A percentile compares a stretch with the other conserved stretches of the same genome.
Conservation (phyloP, 371 early-diverging fungal genomes). For the Rhizoclosmatium hyalinum region DNA sequence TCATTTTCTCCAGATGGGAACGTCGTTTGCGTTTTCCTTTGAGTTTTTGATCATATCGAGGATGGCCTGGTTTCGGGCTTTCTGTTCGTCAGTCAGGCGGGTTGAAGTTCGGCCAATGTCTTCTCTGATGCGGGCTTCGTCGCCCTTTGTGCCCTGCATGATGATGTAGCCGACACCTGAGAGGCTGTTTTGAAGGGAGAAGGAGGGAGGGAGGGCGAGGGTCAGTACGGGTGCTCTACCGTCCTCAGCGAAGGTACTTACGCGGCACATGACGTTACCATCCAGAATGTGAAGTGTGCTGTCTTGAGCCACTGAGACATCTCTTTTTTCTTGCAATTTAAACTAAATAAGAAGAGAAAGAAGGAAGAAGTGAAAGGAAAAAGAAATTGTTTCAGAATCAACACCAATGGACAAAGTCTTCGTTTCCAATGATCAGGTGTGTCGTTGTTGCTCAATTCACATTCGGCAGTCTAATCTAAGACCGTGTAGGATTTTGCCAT, state of each 20-base stretch:
- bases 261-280: background rate
- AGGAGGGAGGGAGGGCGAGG: too few species aligned
- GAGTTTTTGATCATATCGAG: slow-evolving; percentile 28
- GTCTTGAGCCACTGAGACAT: background rate
- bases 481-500: background rate
- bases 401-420: background rate
- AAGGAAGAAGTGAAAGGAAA: background rate
- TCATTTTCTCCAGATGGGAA: slow-evolving; percentile 48
- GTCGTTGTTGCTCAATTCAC: too few species aligned
- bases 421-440: too few species aligned
- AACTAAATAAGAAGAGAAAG: background rate
- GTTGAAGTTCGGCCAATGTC: slow-evolving; percentile 1
- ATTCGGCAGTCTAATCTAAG: background rate
- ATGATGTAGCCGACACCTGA: slow-evolving; percentile 27
- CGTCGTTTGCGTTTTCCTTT: slow-evolving; percentile 20
- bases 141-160: slow-evolving; percentile 12
- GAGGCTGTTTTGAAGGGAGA: background rate
- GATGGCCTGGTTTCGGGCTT: slow-evolving; percentile 15
- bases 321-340: background rate
- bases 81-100: slow-evolving; percentile 20
- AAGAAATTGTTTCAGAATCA: background rate
- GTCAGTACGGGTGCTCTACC: too few species aligned
- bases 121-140: background rate
- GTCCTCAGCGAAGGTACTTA: background rate
- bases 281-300: background rate